phyloP scores from a whole-genome alignment of 306 rosid species.

The Senna siamea region DNA sequence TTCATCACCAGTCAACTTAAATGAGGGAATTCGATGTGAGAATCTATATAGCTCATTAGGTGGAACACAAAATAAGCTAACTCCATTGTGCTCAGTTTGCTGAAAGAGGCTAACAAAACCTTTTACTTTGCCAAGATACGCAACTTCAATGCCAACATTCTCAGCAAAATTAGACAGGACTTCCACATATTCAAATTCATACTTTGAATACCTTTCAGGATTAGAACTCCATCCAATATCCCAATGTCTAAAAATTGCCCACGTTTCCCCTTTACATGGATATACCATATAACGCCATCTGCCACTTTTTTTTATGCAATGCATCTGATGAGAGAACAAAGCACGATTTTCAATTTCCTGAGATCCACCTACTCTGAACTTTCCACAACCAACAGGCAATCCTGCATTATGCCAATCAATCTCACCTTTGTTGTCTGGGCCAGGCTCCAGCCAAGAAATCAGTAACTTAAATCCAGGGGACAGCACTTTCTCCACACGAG shows the following conservation, averaged over 20 bases:
- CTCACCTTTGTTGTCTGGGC: conserved; percentile 55
- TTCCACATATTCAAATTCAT: conserved; percentile 68
- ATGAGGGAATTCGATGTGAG: conserved; percentile 81
- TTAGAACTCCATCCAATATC: conserved; percentile 74
- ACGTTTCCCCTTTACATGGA: conserved; percentile 87
- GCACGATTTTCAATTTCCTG: conserved; percentile 41
- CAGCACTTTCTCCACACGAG: conserved; percentile 65
- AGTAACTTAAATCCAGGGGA: conserved; percentile 63
- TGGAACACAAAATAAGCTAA: conserved; percentile 48
- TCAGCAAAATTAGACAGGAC: conserved; percentile 65
- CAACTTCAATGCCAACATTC: conserved; percentile 58
- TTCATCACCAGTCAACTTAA: conserved; percentile 77
- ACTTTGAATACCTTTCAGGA: conserved; percentile 52
- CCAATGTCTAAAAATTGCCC: conserved; percentile 92
- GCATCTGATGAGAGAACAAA: conserved; percentile 79
- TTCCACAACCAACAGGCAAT: conserved; percentile 80
- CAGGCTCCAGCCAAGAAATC: conserved; percentile 76
- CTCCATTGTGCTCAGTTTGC: conserved; percentile 47
- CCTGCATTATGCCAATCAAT: conserved; percentile 58
- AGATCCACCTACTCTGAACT: conserved; percentile 50
- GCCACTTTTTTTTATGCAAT: conserved; percentile 46
- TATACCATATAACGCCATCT: conserved; percentile 50
- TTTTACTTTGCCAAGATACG: conserved; percentile 67
- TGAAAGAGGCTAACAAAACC: conserved; percentile 87
- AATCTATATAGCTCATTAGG: conserved; percentile 69